Evolutionary conservation across 2,329 filamentous ascomycete genomes (phyloP), one percentile per base, ranked within the genome.

Genomic region (Ampelomyces quisqualis): DNA sequence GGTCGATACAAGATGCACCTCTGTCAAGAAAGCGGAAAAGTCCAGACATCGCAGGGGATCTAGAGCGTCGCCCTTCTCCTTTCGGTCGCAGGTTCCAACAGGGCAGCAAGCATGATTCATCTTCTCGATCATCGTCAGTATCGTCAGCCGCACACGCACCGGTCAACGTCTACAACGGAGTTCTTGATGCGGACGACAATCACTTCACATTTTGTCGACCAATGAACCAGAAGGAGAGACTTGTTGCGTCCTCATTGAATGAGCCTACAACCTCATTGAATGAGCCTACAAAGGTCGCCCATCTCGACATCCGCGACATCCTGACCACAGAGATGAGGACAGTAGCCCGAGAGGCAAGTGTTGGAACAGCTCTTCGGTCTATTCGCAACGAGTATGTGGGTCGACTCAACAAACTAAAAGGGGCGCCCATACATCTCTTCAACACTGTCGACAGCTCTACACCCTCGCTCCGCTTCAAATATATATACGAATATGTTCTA

Each of bases 381-480:
- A 71, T 77, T 5, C 62, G 72, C 1, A 40, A 51, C 0, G 64
- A 67, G n/a, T 73, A 76, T 36, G 34, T 65, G 6, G 36, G 51
- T 3, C 41, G 64, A 43, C 40, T 70, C 4, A 18, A 49, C n/a
- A 30, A 48, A 40, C 27, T 69, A 14, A 49, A 59, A 39, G 58
- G 69, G 38, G 57, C 59, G 3, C 49, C 49, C 0, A 75, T 89
- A 18, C 79, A 78, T 0, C 75, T 90, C 1, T 69, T 82, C 36
- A 91, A 91, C 58, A 70, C 75, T 0, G 67, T 79, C 2, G 82
- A 86, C 51, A 67, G 75, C 2, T 42, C 73, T 55, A 51, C 75
- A 53, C 77, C 76, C 0, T 82, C 85, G 0, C 67, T 79, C 0
- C 70, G 78, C 26, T 94, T 93, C 54, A 73, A 73, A 0, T 91